Conservation (phyloP, 257 asterid species). For the Coffea eugenioides region DNA sequence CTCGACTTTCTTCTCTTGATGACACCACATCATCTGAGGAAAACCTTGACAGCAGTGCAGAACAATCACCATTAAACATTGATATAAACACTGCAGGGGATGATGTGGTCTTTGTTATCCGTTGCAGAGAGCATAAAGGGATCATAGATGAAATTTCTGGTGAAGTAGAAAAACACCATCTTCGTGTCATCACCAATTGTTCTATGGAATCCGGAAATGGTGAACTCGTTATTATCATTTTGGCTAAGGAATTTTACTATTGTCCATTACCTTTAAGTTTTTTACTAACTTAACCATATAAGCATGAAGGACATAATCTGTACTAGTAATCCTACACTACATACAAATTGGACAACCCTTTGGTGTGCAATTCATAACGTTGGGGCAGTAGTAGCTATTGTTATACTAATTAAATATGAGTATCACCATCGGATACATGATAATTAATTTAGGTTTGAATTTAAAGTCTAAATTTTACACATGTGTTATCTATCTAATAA, state of each 20-base stretch:
- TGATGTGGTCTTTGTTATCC: conserved; percentile 17
- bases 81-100: conserved; percentile 20
- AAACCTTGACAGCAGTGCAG: conserved; percentile 6
- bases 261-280: neutral
- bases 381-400: too few species aligned
- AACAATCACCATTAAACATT: conserved; percentile 13
- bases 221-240: conserved; percentile 15
- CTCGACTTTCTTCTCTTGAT: neutral
- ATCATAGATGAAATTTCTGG: conserved; percentile 19
- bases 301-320: too few species aligned
- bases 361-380: too few species aligned
- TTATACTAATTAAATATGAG: too few species aligned
- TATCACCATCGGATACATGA: too few species aligned
- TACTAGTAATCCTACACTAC: too few species aligned
- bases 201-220: conserved; percentile 24
- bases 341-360: too few species aligned
- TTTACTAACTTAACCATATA: too few species aligned
- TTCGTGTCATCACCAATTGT: conserved; percentile 14
- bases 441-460: too few species aligned
- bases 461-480: too few species aligned
- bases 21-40: conserved; percentile 19
- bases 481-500: too few species aligned
- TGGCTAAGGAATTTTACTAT: conserved; percentile 23
- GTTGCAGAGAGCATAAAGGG: conserved; percentile 21
- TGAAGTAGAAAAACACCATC: conserved; percentile 21